Percentiles rank a stretch among this genome's conserved stretches.
phyloP scores from a whole-genome alignment of 345 rosid genomes.

The Salix purpurea region DNA sequence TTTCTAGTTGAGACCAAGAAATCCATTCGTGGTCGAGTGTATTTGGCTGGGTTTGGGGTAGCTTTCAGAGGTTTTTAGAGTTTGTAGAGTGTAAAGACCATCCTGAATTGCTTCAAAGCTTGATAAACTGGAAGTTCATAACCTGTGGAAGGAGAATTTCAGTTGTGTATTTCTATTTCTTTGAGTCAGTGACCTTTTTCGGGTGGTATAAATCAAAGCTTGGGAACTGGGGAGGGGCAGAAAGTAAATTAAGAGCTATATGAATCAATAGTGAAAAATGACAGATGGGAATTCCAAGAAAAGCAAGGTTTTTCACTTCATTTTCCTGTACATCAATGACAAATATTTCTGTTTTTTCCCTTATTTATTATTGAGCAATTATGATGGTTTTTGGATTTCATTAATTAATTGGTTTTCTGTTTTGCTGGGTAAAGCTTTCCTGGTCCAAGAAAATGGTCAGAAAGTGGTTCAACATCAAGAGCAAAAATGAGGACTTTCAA shows the following conservation, averaged over 20 bases:
- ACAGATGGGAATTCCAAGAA: constrained; percentile 77
- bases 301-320: constrained; percentile 64
- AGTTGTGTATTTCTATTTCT: constrained; percentile 9
- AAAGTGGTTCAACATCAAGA: constrained; percentile 87
- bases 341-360: constrained; percentile 2
- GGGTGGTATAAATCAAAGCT: constrained; percentile 20
- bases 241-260: constrained; percentile 24
- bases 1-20: not conserved
- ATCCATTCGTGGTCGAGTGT: not conserved
- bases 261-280: constrained; percentile 56
- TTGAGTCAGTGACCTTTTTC: constrained; percentile 13
- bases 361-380: not conserved
- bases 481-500: constrained; percentile 80
- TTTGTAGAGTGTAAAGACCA: not conserved
- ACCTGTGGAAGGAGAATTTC: constrained; percentile 14
- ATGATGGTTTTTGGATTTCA: not conserved
- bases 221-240: constrained; percentile 8
- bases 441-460: constrained; percentile 94
- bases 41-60: not conserved
- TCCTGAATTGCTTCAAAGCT: not conserved
- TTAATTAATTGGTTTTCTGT: constrained; percentile 3
- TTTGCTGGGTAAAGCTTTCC: constrained; percentile 60
- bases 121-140: not conserved
- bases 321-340: not conserved
- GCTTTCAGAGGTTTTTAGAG: not conserved